Conservation (phyloP, 768 basidiomycete species). For the Strobilomyces echinocephalus region DNA sequence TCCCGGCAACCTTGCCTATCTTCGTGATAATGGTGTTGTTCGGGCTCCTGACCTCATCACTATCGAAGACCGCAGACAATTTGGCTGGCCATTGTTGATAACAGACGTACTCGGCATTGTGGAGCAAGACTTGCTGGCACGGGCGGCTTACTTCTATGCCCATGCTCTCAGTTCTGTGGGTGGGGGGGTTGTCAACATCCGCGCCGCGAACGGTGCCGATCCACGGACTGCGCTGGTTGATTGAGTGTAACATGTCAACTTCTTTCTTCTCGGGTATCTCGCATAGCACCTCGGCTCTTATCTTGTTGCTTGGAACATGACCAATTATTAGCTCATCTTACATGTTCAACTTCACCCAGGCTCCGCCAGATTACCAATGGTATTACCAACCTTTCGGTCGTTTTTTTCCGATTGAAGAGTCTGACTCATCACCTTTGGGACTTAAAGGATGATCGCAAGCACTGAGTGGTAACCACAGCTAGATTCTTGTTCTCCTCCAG, state of each 20-base stretch:
- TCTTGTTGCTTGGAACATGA: background rate
- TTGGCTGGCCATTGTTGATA: constrained; percentile 41
- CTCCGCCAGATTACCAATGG: too few relatives aligned
- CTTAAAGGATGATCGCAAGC: background rate
- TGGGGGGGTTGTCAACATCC: constrained; percentile 39
- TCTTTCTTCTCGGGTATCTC: background rate
- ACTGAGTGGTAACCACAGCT: background rate
- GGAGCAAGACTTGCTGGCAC: constrained; percentile 40
- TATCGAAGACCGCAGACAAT: constrained; percentile 36
- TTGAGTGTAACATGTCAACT: constrained; percentile 9
- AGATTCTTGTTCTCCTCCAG: background rate
- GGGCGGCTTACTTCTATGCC: constrained; percentile 38
- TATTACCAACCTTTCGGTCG: too few relatives aligned
- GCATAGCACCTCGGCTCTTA: background rate
- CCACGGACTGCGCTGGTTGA: constrained; percentile 36
- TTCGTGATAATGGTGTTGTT: constrained; percentile 34
- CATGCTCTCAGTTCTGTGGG: constrained; percentile 40
- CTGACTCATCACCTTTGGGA: background rate
- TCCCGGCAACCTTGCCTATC: constrained; percentile 30
- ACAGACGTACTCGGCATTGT: constrained; percentile 41
- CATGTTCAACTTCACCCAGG: too few relatives aligned
- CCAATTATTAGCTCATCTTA: too few relatives aligned
- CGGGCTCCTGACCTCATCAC: constrained; percentile 40
- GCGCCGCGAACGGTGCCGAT: constrained; percentile 38
- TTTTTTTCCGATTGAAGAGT: background rate